These are phyloP conservation scores for Aspergillus tanneri DNA, from an alignment of 2,329 filamentous ascomycete species.

Conservation along the genomic window DNA sequence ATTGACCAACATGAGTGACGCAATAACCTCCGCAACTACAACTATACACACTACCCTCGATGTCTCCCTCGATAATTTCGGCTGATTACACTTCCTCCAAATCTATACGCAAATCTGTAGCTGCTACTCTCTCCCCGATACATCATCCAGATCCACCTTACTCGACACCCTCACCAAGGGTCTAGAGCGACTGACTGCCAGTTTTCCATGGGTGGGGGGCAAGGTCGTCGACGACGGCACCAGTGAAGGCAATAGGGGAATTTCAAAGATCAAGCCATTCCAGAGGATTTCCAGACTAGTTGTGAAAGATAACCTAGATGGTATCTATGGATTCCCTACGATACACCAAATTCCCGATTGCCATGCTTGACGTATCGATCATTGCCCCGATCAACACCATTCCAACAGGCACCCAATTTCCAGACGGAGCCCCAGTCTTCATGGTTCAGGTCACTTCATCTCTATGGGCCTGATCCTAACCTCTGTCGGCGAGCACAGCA, in stretches of 20 bases:
- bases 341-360: slow-evolving; percentile 45
- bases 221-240: slow-evolving; percentile 41
- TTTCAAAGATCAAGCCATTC: slow-evolving; percentile 43
- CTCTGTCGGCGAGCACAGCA: slow-evolving; percentile 50
- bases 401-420: slow-evolving; percentile 22
- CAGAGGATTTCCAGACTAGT: slow-evolving; percentile 35
- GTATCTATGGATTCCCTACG: slow-evolving; percentile 44
- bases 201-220: slow-evolving; percentile 52
- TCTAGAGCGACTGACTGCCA: slow-evolving; percentile 38
- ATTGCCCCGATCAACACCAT: slow-evolving; percentile 47
- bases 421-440: slow-evolving; percentile 6
- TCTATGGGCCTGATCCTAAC: slow-evolving; percentile 52
- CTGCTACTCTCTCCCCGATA: slow-evolving; percentile 37
- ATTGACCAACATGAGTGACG: background rate
- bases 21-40: background rate
- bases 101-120: slow-evolving; percentile 52
- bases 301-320: slow-evolving; percentile 46
- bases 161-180: slow-evolving; percentile 36
- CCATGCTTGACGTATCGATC: slow-evolving; percentile 49
- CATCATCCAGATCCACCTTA: slow-evolving; percentile 23
- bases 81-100: slow-evolving; percentile 42
- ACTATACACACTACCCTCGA: slow-evolving; percentile 4
- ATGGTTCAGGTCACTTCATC: slow-evolving; percentile 15
- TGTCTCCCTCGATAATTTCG: slow-evolving; percentile 49
- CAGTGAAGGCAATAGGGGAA: slow-evolving; percentile 28